These are phyloP conservation scores for Trypanosoma conorhini DNA, from an alignment of 208 protist genomes.

Conservation along the genomic window DNA sequence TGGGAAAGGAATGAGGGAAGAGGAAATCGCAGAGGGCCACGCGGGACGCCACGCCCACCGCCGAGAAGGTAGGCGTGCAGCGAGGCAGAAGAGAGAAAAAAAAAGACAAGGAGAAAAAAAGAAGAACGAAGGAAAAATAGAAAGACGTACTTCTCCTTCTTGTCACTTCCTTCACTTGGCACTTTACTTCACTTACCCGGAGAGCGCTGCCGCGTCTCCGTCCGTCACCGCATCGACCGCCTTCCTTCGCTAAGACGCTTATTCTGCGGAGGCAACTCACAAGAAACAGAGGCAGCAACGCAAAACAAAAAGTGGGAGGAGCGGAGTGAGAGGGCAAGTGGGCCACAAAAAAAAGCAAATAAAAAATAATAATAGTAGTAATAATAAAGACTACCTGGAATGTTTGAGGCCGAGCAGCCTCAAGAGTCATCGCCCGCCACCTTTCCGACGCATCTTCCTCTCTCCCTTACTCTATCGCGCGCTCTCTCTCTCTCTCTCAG, in stretches of 20 bases:
- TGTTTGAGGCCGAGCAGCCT: background rate
- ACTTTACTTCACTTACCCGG: slow-evolving; percentile 1
- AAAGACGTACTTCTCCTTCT: slow-evolving; percentile 1
- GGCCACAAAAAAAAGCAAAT: background rate
- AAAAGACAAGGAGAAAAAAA: slow-evolving; percentile 18
- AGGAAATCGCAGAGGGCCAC: background rate
- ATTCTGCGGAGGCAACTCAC: slow-evolving; percentile 4
- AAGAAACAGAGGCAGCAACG: slow-evolving; percentile 17
- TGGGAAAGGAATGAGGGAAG: background rate
- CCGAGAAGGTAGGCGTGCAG: background rate
- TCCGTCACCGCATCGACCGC: background rate
- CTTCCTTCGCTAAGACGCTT: slow-evolving; percentile 5
- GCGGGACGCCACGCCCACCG: background rate
- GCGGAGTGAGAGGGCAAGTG: background rate
- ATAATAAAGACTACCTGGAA: background rate
- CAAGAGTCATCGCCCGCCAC: background rate
- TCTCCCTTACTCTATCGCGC: background rate
- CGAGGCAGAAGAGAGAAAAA: slow-evolving; percentile 9
- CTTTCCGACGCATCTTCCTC: background rate
- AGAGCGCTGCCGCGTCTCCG: background rate
- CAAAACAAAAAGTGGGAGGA: slow-evolving; percentile 12
- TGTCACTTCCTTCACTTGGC: background rate
- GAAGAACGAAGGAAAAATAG: slow-evolving; percentile 17
- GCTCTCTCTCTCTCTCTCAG: background rate
- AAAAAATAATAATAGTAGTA: too few species aligned